Conservation (phyloP, 495 filamentous ascomycete species). For the Saxophila tyrrhenica region DNA sequence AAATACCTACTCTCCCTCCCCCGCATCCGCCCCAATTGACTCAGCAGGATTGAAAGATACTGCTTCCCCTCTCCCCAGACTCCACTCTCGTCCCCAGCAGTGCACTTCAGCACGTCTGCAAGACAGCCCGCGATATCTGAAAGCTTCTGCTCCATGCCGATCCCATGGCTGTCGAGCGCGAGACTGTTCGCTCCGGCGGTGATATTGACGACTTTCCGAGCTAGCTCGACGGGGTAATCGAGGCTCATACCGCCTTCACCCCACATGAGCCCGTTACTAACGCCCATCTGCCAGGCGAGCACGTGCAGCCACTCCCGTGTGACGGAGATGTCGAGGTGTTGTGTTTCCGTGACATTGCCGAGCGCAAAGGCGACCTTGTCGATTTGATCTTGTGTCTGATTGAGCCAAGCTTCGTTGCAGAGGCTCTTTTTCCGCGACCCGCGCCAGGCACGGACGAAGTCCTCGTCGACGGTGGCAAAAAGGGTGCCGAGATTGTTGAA, state of each 20-base stretch:
- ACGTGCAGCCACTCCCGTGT: conserved; percentile 23
- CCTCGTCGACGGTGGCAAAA: conserved; percentile 21
- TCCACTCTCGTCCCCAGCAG: conserved; percentile 13
- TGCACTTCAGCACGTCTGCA: conserved; percentile 22
- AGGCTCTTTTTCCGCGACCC: conserved; percentile 13
- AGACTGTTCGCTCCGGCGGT: conserved; percentile 10
- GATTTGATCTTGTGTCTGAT: conserved; percentile 18
- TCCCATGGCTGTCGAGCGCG: conserved; percentile 22
- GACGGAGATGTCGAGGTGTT: conserved; percentile 22
- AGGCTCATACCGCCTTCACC: conserved; percentile 20
- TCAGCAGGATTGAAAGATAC: conserved; percentile 19
- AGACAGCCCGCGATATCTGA: conserved; percentile 23
- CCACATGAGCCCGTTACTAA: conserved; percentile 23
- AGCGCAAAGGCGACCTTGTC: conserved; percentile 15
- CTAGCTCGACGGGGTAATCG: conserved; percentile 21
- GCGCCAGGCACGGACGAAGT: conserved; percentile 20
- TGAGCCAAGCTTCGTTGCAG: conserved; percentile 20
- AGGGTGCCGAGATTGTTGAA: conserved; percentile 22
- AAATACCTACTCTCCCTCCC: conserved; percentile 22
- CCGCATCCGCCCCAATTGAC: conserved; percentile 20
- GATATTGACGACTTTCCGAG: conserved; percentile 21
- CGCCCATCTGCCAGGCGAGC: conserved; percentile 26
- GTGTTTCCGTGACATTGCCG: conserved; percentile 20
- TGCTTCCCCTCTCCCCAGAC: conserved; percentile 20
- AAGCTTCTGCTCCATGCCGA: conserved; percentile 26